These are phyloP conservation scores for Verticillium zaregamsianum DNA, from an alignment of 2,329 filamentous ascomycete species.

Conservation along the genomic window DNA sequence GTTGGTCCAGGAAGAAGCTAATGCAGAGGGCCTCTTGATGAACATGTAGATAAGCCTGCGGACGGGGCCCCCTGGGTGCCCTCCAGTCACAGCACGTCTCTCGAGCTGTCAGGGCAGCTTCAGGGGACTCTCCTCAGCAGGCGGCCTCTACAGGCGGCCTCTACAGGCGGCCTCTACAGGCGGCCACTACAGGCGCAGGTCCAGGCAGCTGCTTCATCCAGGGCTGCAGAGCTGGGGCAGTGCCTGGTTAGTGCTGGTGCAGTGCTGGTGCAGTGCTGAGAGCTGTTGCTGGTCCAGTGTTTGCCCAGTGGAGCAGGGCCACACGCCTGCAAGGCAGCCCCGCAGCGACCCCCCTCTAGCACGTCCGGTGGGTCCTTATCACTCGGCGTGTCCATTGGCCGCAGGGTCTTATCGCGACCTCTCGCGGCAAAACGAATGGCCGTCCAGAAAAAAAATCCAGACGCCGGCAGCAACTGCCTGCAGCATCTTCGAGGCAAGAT, in stretches of 20 bases:
- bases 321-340: not conserved
- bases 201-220: too few species aligned
- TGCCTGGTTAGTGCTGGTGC: too few species aligned
- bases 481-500: not conserved
- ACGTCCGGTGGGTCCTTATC: constrained; percentile 5
- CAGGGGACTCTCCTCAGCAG: too few species aligned
- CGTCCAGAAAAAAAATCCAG: constrained; percentile 14
- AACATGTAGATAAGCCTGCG: not conserved
- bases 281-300: too few species aligned
- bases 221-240: too few species aligned
- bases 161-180: too few species aligned
- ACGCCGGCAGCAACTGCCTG: not conserved
- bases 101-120: too few species aligned
- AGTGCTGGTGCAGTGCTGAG: too few species aligned
- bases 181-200: too few species aligned
- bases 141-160: too few species aligned
- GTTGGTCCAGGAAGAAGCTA: not conserved
- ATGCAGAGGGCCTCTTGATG: not conserved
- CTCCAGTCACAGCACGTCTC: too few species aligned
- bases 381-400: constrained; percentile 11
- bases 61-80: too few species aligned
- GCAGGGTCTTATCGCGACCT: constrained; percentile 15
- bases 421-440: constrained; percentile 17
- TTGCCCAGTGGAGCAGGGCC: not conserved
- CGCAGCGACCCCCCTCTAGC: not conserved